Evolutionary conservation across 805 yeast species (phyloP).

Genomic region (Helenozyma baotianmanensis): DNA sequence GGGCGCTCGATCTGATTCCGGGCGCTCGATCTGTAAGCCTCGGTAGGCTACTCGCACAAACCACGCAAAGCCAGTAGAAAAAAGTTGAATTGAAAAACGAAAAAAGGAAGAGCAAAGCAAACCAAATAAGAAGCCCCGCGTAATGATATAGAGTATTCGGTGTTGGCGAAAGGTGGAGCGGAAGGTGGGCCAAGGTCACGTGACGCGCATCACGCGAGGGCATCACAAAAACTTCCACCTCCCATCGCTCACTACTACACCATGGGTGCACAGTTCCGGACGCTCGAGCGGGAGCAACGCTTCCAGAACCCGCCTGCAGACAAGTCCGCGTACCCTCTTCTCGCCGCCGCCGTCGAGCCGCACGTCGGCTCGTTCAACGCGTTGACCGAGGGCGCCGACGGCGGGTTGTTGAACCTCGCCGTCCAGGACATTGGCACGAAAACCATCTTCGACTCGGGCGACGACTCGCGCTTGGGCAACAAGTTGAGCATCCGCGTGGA

Average conservation of each 20-base stretch:
- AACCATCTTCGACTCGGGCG: constrained; percentile 78
- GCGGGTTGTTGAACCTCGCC: constrained; percentile 80
- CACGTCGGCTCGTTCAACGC: constrained; percentile 97
- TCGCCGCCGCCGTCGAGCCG: constrained; percentile 87
- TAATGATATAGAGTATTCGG: too few species aligned
- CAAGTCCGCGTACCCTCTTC: constrained; percentile 72
- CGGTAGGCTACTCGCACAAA: too few species aligned
- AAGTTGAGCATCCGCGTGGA: constrained; percentile 82
- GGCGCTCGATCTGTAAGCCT: too few species aligned
- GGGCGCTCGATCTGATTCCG: too few species aligned
- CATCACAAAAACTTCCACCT: neutral
- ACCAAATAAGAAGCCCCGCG: too few species aligned
- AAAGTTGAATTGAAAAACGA: too few species aligned
- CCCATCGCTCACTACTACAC: constrained; percentile 1
- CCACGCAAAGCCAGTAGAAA: too few species aligned
- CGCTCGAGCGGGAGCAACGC: constrained; percentile 82
- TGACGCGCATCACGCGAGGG: neutral
- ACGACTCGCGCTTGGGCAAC: constrained; percentile 71
- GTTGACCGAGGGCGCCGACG: constrained; percentile 79
- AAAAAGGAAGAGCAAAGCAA: too few species aligned
- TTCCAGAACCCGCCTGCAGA: constrained; percentile 89
- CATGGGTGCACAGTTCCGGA: constrained; percentile 61
- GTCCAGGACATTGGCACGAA: constrained; percentile 85
- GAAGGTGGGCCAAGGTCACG: too few species aligned
- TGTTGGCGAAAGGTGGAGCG: too few species aligned